These are phyloP conservation scores for Xylaria bambusicola DNA, from an alignment of 495 filamentous ascomycete genomes.

Conservation along the genomic window DNA sequence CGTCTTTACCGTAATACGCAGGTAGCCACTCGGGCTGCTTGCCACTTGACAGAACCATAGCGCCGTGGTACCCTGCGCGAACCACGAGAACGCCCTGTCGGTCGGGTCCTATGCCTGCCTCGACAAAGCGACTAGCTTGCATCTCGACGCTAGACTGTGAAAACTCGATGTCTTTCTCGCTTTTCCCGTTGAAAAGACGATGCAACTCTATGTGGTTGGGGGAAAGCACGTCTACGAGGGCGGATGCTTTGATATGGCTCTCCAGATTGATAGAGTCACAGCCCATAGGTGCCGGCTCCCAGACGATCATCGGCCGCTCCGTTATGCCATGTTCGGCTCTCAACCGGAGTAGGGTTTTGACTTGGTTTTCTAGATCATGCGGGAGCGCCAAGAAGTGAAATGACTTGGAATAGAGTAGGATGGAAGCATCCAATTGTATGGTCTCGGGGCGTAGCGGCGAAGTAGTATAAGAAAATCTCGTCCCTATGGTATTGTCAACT, in stretches of 20 bases:
- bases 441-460: constrained; percentile 12
- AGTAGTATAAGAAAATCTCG: neutral
- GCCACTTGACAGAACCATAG: constrained; percentile 21
- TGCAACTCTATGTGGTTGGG: constrained; percentile 43
- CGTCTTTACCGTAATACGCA: constrained; percentile 28
- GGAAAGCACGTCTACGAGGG: constrained; percentile 38
- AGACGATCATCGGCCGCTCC: constrained; percentile 36
- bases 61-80: constrained; percentile 39
- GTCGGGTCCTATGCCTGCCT: constrained; percentile 27
- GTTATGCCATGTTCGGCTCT: constrained; percentile 18
- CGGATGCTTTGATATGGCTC: constrained; percentile 25
- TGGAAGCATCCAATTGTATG: constrained; percentile 8
- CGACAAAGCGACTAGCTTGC: constrained; percentile 25
- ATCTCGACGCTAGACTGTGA: constrained; percentile 27
- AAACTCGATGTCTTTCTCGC: constrained; percentile 11
- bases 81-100: constrained; percentile 29
- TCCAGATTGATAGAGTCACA: constrained; percentile 30
- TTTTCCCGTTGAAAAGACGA: constrained; percentile 21
- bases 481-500: neutral
- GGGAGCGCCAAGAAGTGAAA: constrained; percentile 25
- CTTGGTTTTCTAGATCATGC: constrained; percentile 5
- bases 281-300: constrained; percentile 40
- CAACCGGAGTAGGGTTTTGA: constrained; percentile 8
- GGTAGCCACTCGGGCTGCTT: constrained; percentile 30
- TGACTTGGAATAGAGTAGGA: neutral